Evolutionary conservation across 306 rosid species (phyloP).

Genomic region (Malus asiatica): DNA sequence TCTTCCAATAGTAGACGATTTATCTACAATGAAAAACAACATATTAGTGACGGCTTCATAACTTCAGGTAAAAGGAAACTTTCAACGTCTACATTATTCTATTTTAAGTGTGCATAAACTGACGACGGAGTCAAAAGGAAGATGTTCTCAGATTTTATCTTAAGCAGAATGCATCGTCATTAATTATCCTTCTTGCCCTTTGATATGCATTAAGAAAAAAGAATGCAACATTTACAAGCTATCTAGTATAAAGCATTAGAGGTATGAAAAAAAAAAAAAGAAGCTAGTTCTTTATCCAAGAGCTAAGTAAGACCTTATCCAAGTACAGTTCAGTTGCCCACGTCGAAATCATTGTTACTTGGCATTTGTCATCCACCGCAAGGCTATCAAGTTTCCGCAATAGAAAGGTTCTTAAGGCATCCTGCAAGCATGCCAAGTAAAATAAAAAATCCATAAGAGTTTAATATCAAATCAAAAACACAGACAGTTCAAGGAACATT

Average conservation of each 20-base stretch:
- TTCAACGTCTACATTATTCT: not conserved
- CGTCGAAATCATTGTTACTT: slow-evolving; percentile 96
- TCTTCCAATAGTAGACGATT: slow-evolving; percentile 92
- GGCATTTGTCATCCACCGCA: slow-evolving; percentile 83
- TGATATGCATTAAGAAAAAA: not conserved
- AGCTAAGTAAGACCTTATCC: slow-evolving; percentile 65
- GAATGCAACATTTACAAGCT: not conserved
- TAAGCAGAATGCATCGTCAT: not conserved
- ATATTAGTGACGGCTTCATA: not conserved
- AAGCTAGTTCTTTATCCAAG: slow-evolving; percentile 17
- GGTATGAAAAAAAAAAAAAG: not conserved
- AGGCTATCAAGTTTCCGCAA: slow-evolving; percentile 86
- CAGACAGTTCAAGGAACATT: slow-evolving; percentile 5
- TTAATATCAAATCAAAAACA: slow-evolving; percentile 9
- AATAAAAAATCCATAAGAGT: not conserved
- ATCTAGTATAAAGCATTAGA: not conserved
- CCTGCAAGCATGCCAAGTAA: slow-evolving; percentile 45
- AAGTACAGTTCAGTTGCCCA: slow-evolving; percentile 93
- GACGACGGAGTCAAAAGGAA: not conserved
- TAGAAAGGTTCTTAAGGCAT: slow-evolving; percentile 85
- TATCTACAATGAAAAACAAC: slow-evolving; percentile 41
- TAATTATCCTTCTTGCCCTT: not conserved
- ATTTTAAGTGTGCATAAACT: not conserved
- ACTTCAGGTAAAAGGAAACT: not conserved
- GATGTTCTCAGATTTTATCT: not conserved